Conservation (phyloP, 2,329 filamentous ascomycete genomes). For the Xylaria sp. region DNA sequence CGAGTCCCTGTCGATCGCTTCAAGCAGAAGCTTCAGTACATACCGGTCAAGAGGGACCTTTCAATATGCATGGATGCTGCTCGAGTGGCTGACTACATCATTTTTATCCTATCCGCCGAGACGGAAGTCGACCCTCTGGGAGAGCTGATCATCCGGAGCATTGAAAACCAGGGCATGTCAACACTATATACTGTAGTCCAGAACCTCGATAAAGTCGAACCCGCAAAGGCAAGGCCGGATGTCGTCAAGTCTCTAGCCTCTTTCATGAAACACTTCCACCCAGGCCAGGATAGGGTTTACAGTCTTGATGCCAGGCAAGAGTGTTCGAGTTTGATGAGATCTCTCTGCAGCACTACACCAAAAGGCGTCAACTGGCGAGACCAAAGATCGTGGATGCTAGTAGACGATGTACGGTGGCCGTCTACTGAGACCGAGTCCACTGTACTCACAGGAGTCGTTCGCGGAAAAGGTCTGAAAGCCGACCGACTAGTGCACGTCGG, state of each 20-base stretch:
- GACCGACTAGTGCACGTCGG: constrained; percentile 91
- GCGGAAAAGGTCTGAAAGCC: constrained; percentile 87
- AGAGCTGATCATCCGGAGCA: constrained; percentile 84
- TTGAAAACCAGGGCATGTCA: constrained; percentile 94
- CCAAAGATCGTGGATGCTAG: constrained; percentile 93
- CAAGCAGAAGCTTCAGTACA: constrained; percentile 92
- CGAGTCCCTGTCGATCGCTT: constrained; percentile 86
- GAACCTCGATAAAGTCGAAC: constrained; percentile 79
- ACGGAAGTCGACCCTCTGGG: constrained; percentile 87
- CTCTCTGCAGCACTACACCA: constrained; percentile 89
- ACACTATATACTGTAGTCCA: constrained; percentile 90
- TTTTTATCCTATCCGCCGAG: constrained; percentile 84
- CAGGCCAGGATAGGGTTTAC: constrained; percentile 89
- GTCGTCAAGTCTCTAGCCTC: constrained; percentile 87
- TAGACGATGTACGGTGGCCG: constrained; percentile 82
- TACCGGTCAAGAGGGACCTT: constrained; percentile 79
- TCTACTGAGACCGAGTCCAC: constrained; percentile 70
- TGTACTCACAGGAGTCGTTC: constrained; percentile 83
- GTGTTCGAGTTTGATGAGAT: constrained; percentile 88
- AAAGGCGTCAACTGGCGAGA: constrained; percentile 97
- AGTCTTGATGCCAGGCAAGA: constrained; percentile 90
- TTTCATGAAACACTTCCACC: constrained; percentile 95
- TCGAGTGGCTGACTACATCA: constrained; percentile 88
- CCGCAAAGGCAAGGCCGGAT: constrained; percentile 80
- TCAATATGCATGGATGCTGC: constrained; percentile 85